These are phyloP conservation scores for Paspalum vaginatum DNA, from an alignment of 176 grass and related monocot species.

Conservation along the genomic window DNA sequence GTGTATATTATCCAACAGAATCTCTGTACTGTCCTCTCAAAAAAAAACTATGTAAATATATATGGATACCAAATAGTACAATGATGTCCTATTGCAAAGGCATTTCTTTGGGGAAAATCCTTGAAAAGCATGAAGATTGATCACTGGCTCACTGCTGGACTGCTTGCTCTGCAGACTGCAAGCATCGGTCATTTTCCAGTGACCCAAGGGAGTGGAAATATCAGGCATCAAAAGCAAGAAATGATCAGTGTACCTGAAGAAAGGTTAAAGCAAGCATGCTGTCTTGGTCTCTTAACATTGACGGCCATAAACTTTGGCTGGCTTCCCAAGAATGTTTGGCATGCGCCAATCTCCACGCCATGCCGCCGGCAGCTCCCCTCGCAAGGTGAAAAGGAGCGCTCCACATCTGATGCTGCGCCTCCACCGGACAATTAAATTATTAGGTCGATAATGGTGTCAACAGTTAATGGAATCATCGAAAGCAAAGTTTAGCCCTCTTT, in stretches of 20 bases:
- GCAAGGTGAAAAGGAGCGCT: slow-evolving; percentile 9
- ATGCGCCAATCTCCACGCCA: not conserved
- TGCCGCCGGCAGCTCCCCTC: not conserved
- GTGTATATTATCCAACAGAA: slow-evolving; percentile 18
- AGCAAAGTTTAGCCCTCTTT: slow-evolving; percentile 34
- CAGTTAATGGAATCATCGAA: slow-evolving; percentile 30
- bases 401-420: slow-evolving; percentile 9
- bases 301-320: slow-evolving; percentile 38
- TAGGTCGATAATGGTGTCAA: slow-evolving; percentile 10
- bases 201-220: not conserved
- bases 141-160: not conserved
- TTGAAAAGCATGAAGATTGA: not conserved
- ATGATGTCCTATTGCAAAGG: not conserved
- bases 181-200: not conserved
- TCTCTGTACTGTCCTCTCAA: slow-evolving; percentile 25
- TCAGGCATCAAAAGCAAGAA: slow-evolving; percentile 16
- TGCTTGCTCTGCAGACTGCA: not conserved
- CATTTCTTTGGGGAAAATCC: not conserved
- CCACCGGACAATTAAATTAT: slow-evolving; percentile 42
- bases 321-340: slow-evolving; percentile 53
- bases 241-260: slow-evolving; percentile 29
- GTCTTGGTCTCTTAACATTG: slow-evolving; percentile 44
- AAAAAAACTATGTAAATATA: not conserved
- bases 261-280: slow-evolving; percentile 22
- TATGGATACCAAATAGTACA: not conserved